phyloP scores from a whole-genome alignment of 2,329 filamentous ascomycete species.

The Zasmidium angulare region DNA sequence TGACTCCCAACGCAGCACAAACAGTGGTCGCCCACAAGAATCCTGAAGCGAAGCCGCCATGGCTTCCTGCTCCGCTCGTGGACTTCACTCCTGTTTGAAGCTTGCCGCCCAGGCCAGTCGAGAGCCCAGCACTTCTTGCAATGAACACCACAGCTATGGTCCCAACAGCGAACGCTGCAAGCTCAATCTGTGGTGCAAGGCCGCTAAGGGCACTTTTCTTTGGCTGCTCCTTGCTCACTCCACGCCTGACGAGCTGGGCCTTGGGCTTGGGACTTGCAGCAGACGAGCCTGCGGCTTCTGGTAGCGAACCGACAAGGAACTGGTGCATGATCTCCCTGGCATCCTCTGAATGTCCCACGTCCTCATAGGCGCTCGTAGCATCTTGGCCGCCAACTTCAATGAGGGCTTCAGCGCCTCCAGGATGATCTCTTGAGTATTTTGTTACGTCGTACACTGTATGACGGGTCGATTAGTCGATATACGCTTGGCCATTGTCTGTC shows the following conservation, averaged over 20 bases:
- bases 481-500: neutral
- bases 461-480: neutral
- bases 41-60: constrained; percentile 38
- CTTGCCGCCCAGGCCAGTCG: neutral
- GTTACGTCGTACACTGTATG: constrained; percentile 73
- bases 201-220: neutral
- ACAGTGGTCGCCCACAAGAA: constrained; percentile 37
- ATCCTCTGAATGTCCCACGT: constrained; percentile 64
- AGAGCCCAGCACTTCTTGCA: constrained; percentile 9
- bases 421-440: constrained; percentile 95
- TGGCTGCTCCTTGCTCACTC: constrained; percentile 1
- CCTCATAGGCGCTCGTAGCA: constrained; percentile 85
- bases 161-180: constrained; percentile 9
- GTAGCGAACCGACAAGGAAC: constrained; percentile 39
- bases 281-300: constrained; percentile 15
- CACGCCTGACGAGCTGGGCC: constrained; percentile 13
- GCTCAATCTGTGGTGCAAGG: constrained; percentile 8
- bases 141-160: constrained; percentile 11
- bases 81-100: neutral
- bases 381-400: constrained; percentile 96
- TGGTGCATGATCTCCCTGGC: constrained; percentile 43
- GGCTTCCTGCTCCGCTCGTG: neutral
- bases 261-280: constrained; percentile 3
- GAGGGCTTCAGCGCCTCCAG: constrained; percentile 87
- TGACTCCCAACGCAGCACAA: constrained; percentile 13